Evolutionary conservation across 139 green algal species (phyloP), one percentile per base, ranked within the genome.

Genomic region (Tetratostichococcus sp.): DNA sequence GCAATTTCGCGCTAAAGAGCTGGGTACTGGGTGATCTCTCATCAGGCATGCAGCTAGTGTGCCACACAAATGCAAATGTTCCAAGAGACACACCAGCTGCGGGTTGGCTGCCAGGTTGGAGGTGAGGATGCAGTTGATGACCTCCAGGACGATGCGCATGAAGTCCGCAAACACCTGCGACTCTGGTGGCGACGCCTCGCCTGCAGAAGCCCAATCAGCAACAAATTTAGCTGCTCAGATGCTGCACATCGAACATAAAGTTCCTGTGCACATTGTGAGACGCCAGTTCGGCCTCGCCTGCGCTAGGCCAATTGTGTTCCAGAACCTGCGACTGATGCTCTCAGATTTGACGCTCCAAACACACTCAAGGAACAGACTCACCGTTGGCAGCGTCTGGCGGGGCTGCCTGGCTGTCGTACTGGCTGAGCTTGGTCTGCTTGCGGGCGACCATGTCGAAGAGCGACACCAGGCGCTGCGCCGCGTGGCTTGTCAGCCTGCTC

Each of bases 111-210:
- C 72, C 4, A 69, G 71, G 69, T 84, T 92, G 68, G 82, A 81
- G 3, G 77, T 85, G 35, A 97, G 75, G 28, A 95, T 88, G 71
- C 77, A 75, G 80, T 96, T 95, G 70, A 97, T 87, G 65, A 97
- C 85, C 75, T 97, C 93, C 66, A 97, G 78, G 67, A 97, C 75
- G 26, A 95, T 95, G 30, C 89, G 84, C 81, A 97, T 70, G 70
- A 96, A 96, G 70, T 96, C 91, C 16, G 75, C 83, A 62, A 92
- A 90, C 30, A 96, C 84, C 77, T 94, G 85, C 43, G 91, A 68
- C 77, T 89, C 79, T 32, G 86, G 59, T 28, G 65, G 62, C 62
- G 62, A 4, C 5, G 62, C 28, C 26, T 68, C 50, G 26, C 62
- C n/a, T 68, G n/a, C 62, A 68, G 5, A 19, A 35, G 22, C 23